These are phyloP conservation scores for Leccinum pellstonianum DNA, from an alignment of 768 basidiomycete genomes.

Conservation along the genomic window DNA sequence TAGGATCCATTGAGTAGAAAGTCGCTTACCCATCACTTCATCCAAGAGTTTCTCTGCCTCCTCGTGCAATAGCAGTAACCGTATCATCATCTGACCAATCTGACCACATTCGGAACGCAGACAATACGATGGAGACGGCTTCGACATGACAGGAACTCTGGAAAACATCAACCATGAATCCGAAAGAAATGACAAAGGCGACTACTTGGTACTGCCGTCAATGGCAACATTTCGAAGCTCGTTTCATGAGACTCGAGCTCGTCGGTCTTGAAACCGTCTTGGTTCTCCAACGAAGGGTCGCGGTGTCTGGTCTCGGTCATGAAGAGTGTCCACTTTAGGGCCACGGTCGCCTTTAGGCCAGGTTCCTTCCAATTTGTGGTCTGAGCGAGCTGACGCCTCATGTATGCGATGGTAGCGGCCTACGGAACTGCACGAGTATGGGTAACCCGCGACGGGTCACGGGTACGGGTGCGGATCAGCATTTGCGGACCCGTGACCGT, in stretches of 20 bases:
- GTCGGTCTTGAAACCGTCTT: too few species aligned
- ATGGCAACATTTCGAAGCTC: slow-evolving; percentile 69
- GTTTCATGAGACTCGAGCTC: slow-evolving; percentile 48
- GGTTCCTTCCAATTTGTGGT: slow-evolving; percentile 63
- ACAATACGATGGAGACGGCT: slow-evolving; percentile 44
- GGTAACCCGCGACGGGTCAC: too few species aligned
- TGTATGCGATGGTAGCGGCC: slow-evolving; percentile 44
- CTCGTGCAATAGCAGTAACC: slow-evolving; percentile 62
- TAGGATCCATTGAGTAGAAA: not conserved
- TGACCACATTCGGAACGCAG: slow-evolving; percentile 61
- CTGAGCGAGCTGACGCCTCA: slow-evolving; percentile 57
- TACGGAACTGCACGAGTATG: too few species aligned
- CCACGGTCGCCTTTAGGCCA: slow-evolving; percentile 66
- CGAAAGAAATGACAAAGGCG: slow-evolving; percentile 1
- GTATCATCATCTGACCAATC: slow-evolving; percentile 43
- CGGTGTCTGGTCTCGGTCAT: slow-evolving; percentile 73
- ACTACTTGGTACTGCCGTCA: slow-evolving; percentile 33
- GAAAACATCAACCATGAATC: slow-evolving; percentile 4
- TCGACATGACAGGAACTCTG: slow-evolving; percentile 62
- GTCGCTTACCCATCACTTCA: slow-evolving; percentile 45
- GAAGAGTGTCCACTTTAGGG: slow-evolving; percentile 89
- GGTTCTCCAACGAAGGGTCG: slow-evolving; percentile 15
- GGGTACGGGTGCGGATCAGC: too few species aligned
- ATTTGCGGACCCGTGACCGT: too few species aligned
- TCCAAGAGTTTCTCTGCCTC: slow-evolving; percentile 58